These are phyloP conservation scores for Aureobasidium sp. DNA, from an alignment of 2,329 filamentous ascomycete species.

Conservation along the genomic window DNA sequence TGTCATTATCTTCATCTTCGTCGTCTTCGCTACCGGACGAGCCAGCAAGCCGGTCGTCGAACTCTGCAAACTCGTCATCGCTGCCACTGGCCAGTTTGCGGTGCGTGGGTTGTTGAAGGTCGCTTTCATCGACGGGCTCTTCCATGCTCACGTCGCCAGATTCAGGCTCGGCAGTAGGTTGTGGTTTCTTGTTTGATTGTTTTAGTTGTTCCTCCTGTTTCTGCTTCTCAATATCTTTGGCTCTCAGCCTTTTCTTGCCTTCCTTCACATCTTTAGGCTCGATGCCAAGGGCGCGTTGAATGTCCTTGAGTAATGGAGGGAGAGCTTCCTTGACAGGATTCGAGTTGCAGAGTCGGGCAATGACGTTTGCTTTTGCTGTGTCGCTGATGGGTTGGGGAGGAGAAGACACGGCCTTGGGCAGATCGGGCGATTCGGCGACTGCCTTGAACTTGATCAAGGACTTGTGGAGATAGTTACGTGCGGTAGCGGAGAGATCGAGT, in stretches of 20 bases:
- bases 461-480: constrained; percentile 50
- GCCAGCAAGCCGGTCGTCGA: constrained; percentile 35
- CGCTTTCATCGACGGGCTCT: neutral
- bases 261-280: constrained; percentile 18
- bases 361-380: constrained; percentile 49
- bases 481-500: constrained; percentile 45
- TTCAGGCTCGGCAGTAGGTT: neutral
- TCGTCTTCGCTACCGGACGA: constrained; percentile 29
- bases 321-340: constrained; percentile 51
- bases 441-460: constrained; percentile 52
- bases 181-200: neutral
- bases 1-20: constrained; percentile 22
- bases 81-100: neutral
- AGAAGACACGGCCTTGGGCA: constrained; percentile 37
- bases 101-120: neutral
- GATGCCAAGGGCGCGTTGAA: constrained; percentile 35
- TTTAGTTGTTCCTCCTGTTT: constrained; percentile 2
- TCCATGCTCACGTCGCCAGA: neutral
- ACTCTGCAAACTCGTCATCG: constrained; percentile 24
- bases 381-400: constrained; percentile 35
- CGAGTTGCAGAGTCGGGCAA: constrained; percentile 53
- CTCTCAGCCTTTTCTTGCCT: constrained; percentile 25
- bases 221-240: constrained; percentile 21
- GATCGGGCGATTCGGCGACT: constrained; percentile 44
- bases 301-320: constrained; percentile 37